phyloP scores from a whole-genome alignment of 1,284 basidiomycete genomes.

The Austroboletus novae-zelandiae region DNA sequence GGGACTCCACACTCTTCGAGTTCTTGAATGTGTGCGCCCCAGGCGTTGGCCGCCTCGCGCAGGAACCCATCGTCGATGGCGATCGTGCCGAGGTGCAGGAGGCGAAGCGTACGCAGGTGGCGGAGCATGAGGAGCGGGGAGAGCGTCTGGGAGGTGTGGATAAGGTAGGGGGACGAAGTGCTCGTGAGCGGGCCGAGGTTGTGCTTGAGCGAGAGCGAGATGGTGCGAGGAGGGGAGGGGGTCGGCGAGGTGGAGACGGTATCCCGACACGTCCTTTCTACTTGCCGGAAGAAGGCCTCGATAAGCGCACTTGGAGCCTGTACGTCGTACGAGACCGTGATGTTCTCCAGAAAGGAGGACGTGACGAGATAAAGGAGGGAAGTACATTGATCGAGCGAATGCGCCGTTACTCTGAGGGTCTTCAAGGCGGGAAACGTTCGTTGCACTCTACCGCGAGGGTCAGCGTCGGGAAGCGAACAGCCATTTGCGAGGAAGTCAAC shows the following conservation, averaged over 20 bases:
- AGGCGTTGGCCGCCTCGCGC: conserved; percentile 24
- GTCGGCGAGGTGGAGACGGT: background rate
- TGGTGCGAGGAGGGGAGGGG: background rate
- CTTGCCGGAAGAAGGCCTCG: conserved; percentile 25
- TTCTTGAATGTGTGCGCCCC: conserved; percentile 26
- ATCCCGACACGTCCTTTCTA: conserved; percentile 16
- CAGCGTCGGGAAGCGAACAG: background rate
- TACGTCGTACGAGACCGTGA: conserved; percentile 29
- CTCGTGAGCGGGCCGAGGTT: conserved; percentile 19
- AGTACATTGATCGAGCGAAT: conserved; percentile 29
- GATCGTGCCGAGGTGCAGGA: conserved; percentile 28
- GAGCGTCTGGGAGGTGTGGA: conserved; percentile 21
- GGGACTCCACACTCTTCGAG: conserved; percentile 28
- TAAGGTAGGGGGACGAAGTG: conserved; percentile 20
- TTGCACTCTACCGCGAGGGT: background rate
- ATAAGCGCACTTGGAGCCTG: conserved; percentile 24
- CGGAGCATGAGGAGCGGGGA: conserved; percentile 23
- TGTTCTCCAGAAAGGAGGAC: conserved; percentile 19
- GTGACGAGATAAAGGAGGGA: conserved; percentile 24
- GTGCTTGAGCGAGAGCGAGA: conserved; percentile 30
- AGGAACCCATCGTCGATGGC: conserved; percentile 28
- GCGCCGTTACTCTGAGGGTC: conserved; percentile 21
- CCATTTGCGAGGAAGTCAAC: conserved; percentile 14
- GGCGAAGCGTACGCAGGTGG: conserved; percentile 18
- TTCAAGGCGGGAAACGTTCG: conserved; percentile 22